A percentile compares a stretch with the other conserved stretches of the same genome.
These are phyloP conservation scores for Podaxis sp. DNA, from an alignment of 768 basidiomycete genomes.

Conservation along the genomic window DNA sequence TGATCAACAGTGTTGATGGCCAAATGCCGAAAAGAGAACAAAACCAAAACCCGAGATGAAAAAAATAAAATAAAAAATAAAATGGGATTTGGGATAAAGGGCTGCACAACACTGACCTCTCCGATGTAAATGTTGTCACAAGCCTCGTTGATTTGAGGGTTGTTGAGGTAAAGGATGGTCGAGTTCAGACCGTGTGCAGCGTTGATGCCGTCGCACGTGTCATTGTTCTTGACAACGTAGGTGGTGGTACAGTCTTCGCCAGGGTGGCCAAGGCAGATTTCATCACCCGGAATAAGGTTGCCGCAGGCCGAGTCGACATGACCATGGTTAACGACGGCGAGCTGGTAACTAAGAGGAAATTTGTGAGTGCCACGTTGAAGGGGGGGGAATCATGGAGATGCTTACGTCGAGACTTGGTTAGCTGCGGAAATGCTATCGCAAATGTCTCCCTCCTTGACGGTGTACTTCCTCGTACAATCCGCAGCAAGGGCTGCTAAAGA, in stretches of 20 bases:
- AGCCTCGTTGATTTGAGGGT: conserved; percentile 59
- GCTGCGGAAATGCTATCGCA: conserved; percentile 66
- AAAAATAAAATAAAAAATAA: too few species aligned
- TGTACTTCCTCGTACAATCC: conserved; percentile 58
- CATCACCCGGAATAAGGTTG: conserved; percentile 49
- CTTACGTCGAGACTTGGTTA: conserved; percentile 60
- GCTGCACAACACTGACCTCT: conserved; percentile 45
- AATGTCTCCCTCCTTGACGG: conserved; percentile 50
- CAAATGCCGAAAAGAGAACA: background rate
- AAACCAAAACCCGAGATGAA: background rate
- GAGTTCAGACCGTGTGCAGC: conserved; percentile 36
- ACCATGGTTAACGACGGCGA: conserved; percentile 54
- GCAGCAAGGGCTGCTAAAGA: conserved; percentile 27
- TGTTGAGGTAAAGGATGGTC: conserved; percentile 59
- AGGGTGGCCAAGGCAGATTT: conserved; percentile 57
- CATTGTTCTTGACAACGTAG: conserved; percentile 50
- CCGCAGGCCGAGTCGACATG: conserved; percentile 48
- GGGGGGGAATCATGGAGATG: conserved; percentile 4
- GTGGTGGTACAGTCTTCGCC: conserved; percentile 61
- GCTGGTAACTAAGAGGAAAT: conserved; percentile 55
- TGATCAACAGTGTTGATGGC: background rate
- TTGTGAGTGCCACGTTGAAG: background rate
- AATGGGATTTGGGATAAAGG: too few species aligned
- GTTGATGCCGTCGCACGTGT: conserved; percentile 56
- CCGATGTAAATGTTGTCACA: conserved; percentile 72